These are phyloP conservation scores for Neoboletus magnificus DNA, from an alignment of 768 basidiomycete species.

Conservation along the genomic window DNA sequence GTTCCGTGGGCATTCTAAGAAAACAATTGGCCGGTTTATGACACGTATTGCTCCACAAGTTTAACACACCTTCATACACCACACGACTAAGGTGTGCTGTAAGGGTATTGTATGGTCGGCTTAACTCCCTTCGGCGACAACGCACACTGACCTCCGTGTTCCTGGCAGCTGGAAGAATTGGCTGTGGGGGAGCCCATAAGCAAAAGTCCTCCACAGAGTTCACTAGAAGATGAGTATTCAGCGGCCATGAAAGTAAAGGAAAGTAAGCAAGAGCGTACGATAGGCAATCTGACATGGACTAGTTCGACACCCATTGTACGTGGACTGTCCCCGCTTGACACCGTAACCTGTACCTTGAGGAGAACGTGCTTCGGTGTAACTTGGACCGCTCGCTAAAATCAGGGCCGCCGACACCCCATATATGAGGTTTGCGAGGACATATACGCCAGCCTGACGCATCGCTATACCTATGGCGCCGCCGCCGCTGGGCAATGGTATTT, in stretches of 20 bases:
- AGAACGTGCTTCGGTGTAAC: conserved; percentile 46
- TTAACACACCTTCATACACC: conserved; percentile 43
- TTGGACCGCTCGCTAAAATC: conserved; percentile 10
- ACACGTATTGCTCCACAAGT: not conserved
- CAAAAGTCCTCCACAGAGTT: conserved; percentile 59
- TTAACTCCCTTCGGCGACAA: conserved; percentile 4
- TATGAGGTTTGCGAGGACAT: conserved; percentile 20
- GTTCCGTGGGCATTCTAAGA: conserved; percentile 55
- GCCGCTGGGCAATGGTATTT: conserved; percentile 3
- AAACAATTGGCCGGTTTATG: not conserved
- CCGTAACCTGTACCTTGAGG: conserved; percentile 46
- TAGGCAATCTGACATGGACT: conserved; percentile 64
- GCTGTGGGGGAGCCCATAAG: conserved; percentile 48
- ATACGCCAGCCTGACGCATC: conserved; percentile 20
- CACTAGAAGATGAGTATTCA: conserved; percentile 33
- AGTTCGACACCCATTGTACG: conserved; percentile 65
- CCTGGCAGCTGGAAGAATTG: conserved; percentile 53
- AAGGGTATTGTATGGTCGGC: conserved; percentile 13
- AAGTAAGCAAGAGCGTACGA: conserved; percentile 35
- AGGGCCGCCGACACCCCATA: conserved; percentile 18
- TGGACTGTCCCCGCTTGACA: conserved; percentile 56
- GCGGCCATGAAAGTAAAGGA: not conserved
- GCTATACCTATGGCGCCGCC: conserved; percentile 13
- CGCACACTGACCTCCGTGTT: conserved; percentile 52
- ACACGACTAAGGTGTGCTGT: conserved; percentile 50